These are phyloP conservation scores for Solanum ossicruentum DNA, from an alignment of 257 asterid species.

Conservation along the genomic window DNA sequence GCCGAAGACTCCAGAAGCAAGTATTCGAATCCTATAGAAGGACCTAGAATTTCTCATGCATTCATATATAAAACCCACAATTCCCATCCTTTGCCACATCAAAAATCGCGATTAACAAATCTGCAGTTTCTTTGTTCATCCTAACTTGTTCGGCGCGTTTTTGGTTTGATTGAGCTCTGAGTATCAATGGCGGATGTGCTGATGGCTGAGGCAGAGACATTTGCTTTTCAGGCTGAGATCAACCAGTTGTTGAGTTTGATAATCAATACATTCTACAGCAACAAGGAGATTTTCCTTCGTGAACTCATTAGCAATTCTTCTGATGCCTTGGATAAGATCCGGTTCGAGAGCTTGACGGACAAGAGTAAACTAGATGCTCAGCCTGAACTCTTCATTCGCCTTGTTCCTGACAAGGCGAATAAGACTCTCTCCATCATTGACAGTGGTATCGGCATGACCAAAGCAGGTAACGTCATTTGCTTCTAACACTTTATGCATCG, in stretches of 20 bases:
- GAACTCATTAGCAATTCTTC: neutral
- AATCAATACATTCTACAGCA: neutral
- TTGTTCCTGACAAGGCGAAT: neutral
- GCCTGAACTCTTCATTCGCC: constrained; percentile 6
- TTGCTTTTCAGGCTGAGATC: neutral
- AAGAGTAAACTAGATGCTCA: constrained; percentile 5
- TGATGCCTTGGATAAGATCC: neutral
- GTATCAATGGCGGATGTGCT: neutral
- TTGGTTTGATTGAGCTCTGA: neutral
- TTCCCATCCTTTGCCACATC: neutral
- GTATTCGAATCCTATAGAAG: neutral
- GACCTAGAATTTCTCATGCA: neutral
- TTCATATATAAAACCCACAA: neutral
- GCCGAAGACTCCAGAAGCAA: neutral
- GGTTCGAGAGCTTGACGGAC: constrained; percentile 2
- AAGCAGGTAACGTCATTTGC: neutral
- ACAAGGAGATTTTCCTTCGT: neutral
- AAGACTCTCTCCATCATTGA: constrained; percentile 4
- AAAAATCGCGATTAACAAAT: neutral
- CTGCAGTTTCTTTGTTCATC: neutral
- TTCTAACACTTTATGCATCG: neutral
- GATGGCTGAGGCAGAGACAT: neutral
- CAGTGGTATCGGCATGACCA: constrained; percentile 9
- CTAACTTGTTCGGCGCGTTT: neutral
- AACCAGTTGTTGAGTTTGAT: neutral